Base-by-base conservation (phyloP, 83 land plant species). In the Picea abies region DNA sequence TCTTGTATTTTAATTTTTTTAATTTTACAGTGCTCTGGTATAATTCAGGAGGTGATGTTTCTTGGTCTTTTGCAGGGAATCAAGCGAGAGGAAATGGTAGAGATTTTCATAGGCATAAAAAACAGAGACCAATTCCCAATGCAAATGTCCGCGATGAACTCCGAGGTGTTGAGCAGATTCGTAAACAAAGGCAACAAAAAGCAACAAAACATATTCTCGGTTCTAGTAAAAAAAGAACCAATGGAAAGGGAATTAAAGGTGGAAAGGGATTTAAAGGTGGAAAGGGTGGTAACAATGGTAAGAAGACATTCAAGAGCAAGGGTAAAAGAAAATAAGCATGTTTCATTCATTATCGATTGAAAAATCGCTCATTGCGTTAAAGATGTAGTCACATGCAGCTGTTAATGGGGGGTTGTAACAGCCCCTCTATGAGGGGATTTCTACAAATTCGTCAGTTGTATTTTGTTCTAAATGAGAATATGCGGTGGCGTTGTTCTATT, bases 101-200 rank as follows among this genome's bases (percentile, higher is more conserved):
- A 81, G 86, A 86, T 37, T 81, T 76, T 22, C 73, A 79, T 75
- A 84, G 94, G 49, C 70, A 86, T 63, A 84, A 73, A 87, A 87
- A 82, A 12, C 76, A 81, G 49, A 85, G 79, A 37, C 75, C 87
- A 11, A 72, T 94, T 60, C 96, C 96, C 12, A 94, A 96, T 82
- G 95, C 97, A 5, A 87, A 90, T 78, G 91, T 87, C 63, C 90
- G 90, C 29, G 89, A 92, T 79, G 99, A 98, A 76, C 89, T 98
- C 25, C 90, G 90, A 78, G 85, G 90, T 80, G 86, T 87, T 12
- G 99, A 98, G 17, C 97, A 98, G 80, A 90, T 98, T 41, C 88
- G 99, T 25, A 96, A 96, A 85, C 84, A 83, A 37, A 89, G 99
- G 83, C 97, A 96, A 87, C 86, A 90, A 61, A 91, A 96, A 76